phyloP scores from a whole-genome alignment of 1,284 basidiomycete species.

The Coniophora puteana region DNA sequence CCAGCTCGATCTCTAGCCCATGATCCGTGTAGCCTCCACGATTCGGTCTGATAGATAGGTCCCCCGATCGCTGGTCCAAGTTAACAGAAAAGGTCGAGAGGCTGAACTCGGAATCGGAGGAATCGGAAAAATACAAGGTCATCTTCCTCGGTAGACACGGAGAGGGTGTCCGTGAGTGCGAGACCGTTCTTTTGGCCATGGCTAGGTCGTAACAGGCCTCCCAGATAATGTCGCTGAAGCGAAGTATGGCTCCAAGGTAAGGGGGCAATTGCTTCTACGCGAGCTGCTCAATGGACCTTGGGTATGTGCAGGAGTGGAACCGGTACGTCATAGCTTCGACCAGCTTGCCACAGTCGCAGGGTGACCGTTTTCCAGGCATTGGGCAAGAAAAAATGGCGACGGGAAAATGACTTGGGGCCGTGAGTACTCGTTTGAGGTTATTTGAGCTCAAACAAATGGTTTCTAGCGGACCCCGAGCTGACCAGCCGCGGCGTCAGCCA shows the following conservation, averaged over 20 bases:
- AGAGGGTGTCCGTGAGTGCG: slow-evolving; percentile 49
- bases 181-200: not conserved
- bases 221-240: slow-evolving; percentile 71
- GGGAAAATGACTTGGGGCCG: slow-evolving; percentile 77
- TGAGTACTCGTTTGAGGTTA: slow-evolving; percentile 33
- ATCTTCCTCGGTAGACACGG: slow-evolving; percentile 71
- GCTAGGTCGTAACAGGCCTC: not conserved
- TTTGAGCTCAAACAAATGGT: slow-evolving; percentile 2
- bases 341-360: slow-evolving; percentile 1
- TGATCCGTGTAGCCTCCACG: too few relatives aligned
- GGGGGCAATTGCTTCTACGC: too few relatives aligned
- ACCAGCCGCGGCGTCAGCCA: slow-evolving; percentile 66
- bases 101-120: slow-evolving; percentile 42
- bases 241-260: slow-evolving; percentile 64
- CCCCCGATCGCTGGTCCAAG: slow-evolving; percentile 48
- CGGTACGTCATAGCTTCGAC: too few relatives aligned
- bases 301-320: too few relatives aligned
- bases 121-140: slow-evolving; percentile 51
- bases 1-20: too few relatives aligned
- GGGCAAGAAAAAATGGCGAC: slow-evolving; percentile 63
- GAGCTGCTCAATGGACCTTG: not conserved
- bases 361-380: slow-evolving; percentile 35
- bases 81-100: slow-evolving; percentile 39
- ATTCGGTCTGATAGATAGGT: slow-evolving; percentile 59
- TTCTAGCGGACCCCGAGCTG: slow-evolving; percentile 68